Evolutionary conservation across 2,329 filamentous ascomycete species (phyloP).

Genomic region (Lomentospora prolificans): DNA sequence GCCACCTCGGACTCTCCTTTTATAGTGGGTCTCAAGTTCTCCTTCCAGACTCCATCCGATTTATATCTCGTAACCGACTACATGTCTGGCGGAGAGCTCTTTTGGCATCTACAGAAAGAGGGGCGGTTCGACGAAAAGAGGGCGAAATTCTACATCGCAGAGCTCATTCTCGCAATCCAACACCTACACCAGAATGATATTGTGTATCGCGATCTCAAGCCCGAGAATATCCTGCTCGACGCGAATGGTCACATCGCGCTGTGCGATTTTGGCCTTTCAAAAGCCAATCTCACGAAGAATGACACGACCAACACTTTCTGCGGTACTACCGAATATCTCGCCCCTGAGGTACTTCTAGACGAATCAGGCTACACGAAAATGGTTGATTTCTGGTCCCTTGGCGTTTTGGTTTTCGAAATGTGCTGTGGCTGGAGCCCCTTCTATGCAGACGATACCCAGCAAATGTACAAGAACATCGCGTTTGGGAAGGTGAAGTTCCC

Average conservation of each 20-base stretch:
- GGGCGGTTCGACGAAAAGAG: slow-evolving; percentile 89
- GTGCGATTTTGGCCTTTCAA: slow-evolving; percentile 95
- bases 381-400: slow-evolving; percentile 99
- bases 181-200: slow-evolving; percentile 96
- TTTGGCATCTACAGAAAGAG: slow-evolving; percentile 98
- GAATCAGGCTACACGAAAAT: slow-evolving; percentile 98
- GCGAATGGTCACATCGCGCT: slow-evolving; percentile 96
- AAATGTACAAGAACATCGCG: slow-evolving; percentile 99
- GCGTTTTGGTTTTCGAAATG: slow-evolving; percentile 98
- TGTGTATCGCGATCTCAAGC: slow-evolving; percentile 94
- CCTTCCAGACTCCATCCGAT: slow-evolving; percentile 94
- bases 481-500: slow-evolving; percentile 98
- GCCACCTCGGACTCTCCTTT: slow-evolving; percentile 94
- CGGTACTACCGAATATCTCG: slow-evolving; percentile 94
- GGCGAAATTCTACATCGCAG: slow-evolving; percentile 97
- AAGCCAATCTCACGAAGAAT: slow-evolving; percentile 93
- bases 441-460: slow-evolving; percentile 96
- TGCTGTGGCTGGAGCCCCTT: slow-evolving; percentile 99
- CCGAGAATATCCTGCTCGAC: slow-evolving; percentile 93
- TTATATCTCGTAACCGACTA: slow-evolving; percentile 98
- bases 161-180: slow-evolving; percentile 88
- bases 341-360: slow-evolving; percentile 87
- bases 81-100: slow-evolving; percentile 97
- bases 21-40: slow-evolving; percentile 96
- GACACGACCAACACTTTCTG: slow-evolving; percentile 99